Conservation (phyloP, 768 basidiomycete genomes). For the Rhizopogon vulgaris region DNA sequence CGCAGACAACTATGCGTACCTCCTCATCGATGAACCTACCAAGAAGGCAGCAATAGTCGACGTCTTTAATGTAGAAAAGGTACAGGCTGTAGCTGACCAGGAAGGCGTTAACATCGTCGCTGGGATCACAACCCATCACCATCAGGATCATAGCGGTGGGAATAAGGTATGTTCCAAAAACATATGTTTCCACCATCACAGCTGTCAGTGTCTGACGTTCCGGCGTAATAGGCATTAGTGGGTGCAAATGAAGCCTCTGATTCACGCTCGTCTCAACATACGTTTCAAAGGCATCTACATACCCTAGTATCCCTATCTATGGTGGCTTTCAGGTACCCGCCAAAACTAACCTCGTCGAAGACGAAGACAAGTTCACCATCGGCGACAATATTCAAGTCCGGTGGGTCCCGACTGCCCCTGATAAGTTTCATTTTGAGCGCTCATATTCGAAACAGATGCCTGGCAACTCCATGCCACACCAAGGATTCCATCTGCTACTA, state of each 20-base stretch:
- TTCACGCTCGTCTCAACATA: conserved; percentile 12
- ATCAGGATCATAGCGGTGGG: conserved; percentile 84
- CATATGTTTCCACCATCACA: not conserved
- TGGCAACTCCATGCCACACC: conserved; percentile 91
- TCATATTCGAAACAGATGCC: conserved; percentile 43
- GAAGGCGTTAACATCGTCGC: conserved; percentile 64
- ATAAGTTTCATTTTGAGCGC: not conserved
- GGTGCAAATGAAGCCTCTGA: conserved; percentile 8
- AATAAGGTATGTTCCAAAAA: conserved; percentile 50
- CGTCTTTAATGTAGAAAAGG: conserved; percentile 69
- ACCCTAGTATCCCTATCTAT: conserved; percentile 52
- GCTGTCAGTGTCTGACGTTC: not conserved
- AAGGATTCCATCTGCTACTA: conserved; percentile 95
- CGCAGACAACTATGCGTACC: conserved; percentile 81
- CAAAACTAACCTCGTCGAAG: conserved; percentile 68
- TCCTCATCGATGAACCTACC: conserved; percentile 64
- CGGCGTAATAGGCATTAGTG: conserved; percentile 20
- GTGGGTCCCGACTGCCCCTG: conserved; percentile 26
- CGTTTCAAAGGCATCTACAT: conserved; percentile 34
- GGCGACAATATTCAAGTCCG: conserved; percentile 56
- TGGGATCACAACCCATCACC: conserved; percentile 88
- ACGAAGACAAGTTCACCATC: conserved; percentile 76
- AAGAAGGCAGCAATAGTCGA: conserved; percentile 76
- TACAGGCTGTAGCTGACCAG: conserved; percentile 53
- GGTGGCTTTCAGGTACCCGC: conserved; percentile 75